Percentiles rank a stretch among this genome's conserved stretches.
phyloP scores from a whole-genome alignment of 139 green algal genomes.

The Ettlia oleoabundans region DNA sequence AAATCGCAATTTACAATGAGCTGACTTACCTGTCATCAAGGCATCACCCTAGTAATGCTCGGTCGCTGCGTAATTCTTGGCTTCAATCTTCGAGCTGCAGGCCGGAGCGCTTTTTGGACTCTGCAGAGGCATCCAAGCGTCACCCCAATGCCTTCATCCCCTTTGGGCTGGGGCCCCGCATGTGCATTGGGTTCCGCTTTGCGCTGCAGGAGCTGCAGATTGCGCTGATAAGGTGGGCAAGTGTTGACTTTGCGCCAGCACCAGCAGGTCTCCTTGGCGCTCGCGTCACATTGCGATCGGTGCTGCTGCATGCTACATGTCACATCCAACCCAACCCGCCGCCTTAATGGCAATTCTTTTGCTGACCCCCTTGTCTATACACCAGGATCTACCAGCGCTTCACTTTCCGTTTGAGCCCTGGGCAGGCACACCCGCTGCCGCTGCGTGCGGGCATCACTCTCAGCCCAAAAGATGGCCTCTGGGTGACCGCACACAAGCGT shows the following conservation, averaged over 20 bases:
- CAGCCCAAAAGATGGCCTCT: neutral
- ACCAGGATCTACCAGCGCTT: conserved; percentile 29
- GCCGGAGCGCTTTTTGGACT: conserved; percentile 47
- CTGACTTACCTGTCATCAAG: too few relatives aligned
- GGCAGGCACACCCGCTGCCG: neutral
- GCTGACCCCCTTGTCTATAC: too few relatives aligned
- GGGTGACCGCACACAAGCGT: conserved; percentile 2
- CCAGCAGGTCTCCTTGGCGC: too few relatives aligned
- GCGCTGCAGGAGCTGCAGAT: conserved; percentile 33
- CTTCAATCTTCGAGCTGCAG: neutral
- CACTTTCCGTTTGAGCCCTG: neutral
- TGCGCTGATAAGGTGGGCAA: conserved; percentile 21
- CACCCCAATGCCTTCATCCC: conserved; percentile 46
- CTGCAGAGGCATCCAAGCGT: neutral
- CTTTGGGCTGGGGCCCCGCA: conserved; percentile 47
- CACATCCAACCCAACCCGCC: too few relatives aligned
- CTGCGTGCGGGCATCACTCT: conserved; percentile 20
- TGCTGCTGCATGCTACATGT: too few relatives aligned
- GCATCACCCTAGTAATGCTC: too few relatives aligned
- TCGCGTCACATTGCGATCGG: too few relatives aligned
- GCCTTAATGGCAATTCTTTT: too few relatives aligned
- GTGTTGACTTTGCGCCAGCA: too few relatives aligned
- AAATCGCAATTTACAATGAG: too few relatives aligned
- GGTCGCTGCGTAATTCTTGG: too few relatives aligned
- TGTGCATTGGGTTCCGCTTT: conserved; percentile 50